Evolutionary conservation across 805 yeast species (phyloP).

Genomic region (Metahyphopichia silvanorum): DNA sequence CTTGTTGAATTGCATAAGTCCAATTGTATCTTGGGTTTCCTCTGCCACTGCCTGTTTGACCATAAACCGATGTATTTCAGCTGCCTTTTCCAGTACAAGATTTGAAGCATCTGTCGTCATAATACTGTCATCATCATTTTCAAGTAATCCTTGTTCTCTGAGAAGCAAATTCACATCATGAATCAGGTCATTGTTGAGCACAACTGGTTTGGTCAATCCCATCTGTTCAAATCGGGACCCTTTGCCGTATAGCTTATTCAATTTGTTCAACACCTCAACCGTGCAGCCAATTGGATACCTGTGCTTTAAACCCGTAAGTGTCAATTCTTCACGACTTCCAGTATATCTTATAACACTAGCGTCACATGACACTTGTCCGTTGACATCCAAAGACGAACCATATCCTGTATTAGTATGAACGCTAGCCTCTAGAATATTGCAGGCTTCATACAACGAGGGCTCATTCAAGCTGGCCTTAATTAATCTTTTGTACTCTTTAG

Average conservation of each 20-base stretch:
- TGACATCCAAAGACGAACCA: conserved; percentile 42
- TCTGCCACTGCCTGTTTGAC: background rate
- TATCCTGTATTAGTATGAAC: conserved; percentile 47
- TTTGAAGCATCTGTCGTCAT: background rate
- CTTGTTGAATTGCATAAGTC: conserved; percentile 23
- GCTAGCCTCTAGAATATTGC: conserved; percentile 31
- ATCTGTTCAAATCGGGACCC: conserved; percentile 7
- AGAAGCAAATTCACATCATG: background rate
- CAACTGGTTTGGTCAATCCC: conserved; percentile 35
- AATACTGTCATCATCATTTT: background rate
- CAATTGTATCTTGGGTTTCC: conserved; percentile 41
- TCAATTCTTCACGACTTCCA: conserved; percentile 8
- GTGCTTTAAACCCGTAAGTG: conserved; percentile 13
- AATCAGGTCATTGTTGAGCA: conserved; percentile 14
- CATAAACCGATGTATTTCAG: conserved; percentile 6
- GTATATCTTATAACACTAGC: conserved; percentile 27
- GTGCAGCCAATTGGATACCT: conserved; percentile 30
- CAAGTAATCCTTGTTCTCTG: background rate
- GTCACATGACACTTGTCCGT: conserved; percentile 45
- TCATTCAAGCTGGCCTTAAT: conserved; percentile 21
- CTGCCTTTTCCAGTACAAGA: conserved; percentile 5
- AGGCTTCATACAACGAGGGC: conserved; percentile 8
- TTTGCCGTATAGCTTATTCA: conserved; percentile 16
- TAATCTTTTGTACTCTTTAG: conserved; percentile 21
- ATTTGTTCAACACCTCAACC: conserved; percentile 14